A percentile compares a stretch with the other conserved stretches of the same genome.
These are phyloP conservation scores for Pichia ethanolica DNA, from an alignment of 805 yeast species.

Conservation along the genomic window DNA sequence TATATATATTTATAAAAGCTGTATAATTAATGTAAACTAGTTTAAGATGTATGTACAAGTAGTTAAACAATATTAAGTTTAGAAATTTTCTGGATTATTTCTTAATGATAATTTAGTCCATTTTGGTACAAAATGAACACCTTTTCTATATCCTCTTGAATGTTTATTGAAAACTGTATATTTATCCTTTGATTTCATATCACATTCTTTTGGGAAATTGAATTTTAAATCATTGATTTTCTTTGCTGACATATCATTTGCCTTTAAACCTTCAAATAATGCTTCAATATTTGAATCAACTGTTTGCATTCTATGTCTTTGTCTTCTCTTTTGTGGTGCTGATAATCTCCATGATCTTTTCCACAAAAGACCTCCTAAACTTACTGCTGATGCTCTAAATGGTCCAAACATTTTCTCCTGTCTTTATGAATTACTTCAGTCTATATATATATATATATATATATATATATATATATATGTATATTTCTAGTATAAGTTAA, in stretches of 20 bases:
- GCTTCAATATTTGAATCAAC: conserved; percentile 76
- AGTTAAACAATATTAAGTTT: conserved; percentile 4
- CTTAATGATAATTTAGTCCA: conserved; percentile 85
- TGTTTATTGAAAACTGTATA: conserved; percentile 78
- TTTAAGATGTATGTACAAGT: conserved; percentile 1
- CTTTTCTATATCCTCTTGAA: conserved; percentile 75
- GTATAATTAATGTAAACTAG: too few species aligned
- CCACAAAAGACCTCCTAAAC: conserved; percentile 74
- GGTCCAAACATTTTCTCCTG: conserved; percentile 39
- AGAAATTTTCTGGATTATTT: conserved; percentile 68
- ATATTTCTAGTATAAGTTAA: too few species aligned
- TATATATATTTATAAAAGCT: too few species aligned
- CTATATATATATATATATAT: too few species aligned
- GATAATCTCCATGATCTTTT: conserved; percentile 77
- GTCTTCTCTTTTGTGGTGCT: conserved; percentile 70
- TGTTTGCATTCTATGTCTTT: conserved; percentile 69
- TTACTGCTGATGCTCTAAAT: conserved; percentile 49
- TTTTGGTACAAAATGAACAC: conserved; percentile 80
- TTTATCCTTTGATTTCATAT: conserved; percentile 78
- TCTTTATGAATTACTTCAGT: too few species aligned
- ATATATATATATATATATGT: too few species aligned
- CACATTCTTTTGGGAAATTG: conserved; percentile 68
- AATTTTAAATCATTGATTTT: conserved; percentile 31
- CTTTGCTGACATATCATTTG: conserved; percentile 27
- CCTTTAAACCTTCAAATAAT: conserved; percentile 43